phyloP scores from a whole-genome alignment of 1,284 basidiomycete genomes.

The Cronartium ribicola region DNA sequence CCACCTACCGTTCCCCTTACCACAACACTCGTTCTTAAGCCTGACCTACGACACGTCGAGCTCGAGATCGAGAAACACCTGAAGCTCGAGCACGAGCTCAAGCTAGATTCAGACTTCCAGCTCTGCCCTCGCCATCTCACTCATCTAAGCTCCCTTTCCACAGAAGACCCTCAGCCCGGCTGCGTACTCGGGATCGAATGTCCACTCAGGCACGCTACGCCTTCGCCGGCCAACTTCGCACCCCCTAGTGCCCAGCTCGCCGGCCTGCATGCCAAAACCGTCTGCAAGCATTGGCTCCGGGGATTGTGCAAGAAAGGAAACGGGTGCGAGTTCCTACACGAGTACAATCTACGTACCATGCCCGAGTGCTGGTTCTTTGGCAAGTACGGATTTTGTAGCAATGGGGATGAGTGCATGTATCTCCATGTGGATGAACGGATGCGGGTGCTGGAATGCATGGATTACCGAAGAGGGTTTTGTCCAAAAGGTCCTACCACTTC shows the following conservation, averaged over 20 bases:
- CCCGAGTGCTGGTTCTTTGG: slow-evolving; percentile 99
- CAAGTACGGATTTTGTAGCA: slow-evolving; percentile 95
- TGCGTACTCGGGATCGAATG: slow-evolving; percentile 85
- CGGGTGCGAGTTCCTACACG: slow-evolving; percentile 96
- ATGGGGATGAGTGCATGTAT: slow-evolving; percentile 96
- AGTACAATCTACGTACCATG: slow-evolving; percentile 96
- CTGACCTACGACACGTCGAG: slow-evolving; percentile 90
- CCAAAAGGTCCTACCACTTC: slow-evolving; percentile 21
- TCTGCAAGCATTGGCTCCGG: slow-evolving; percentile 99
- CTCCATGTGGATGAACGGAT: slow-evolving; percentile 91
- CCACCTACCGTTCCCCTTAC: not conserved
- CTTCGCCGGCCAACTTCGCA: slow-evolving; percentile 79
- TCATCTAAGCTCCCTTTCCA: not conserved
- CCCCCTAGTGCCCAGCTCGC: slow-evolving; percentile 72
- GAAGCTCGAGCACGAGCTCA: slow-evolving; percentile 76
- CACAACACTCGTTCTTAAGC: slow-evolving; percentile 58
- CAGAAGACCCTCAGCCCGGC: slow-evolving; percentile 62
- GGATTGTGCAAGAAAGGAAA: slow-evolving; percentile 98
- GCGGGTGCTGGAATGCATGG: slow-evolving; percentile 75
- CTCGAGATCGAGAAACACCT: slow-evolving; percentile 76
- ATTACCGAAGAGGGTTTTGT: slow-evolving; percentile 94
- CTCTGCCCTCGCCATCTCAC: slow-evolving; percentile 41
- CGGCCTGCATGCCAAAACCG: slow-evolving; percentile 54
- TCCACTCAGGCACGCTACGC: slow-evolving; percentile 80
- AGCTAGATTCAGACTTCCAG: slow-evolving; percentile 65